phyloP scores from a whole-genome alignment of 257 asterid genomes.

The Handroanthus guayacan region DNA sequence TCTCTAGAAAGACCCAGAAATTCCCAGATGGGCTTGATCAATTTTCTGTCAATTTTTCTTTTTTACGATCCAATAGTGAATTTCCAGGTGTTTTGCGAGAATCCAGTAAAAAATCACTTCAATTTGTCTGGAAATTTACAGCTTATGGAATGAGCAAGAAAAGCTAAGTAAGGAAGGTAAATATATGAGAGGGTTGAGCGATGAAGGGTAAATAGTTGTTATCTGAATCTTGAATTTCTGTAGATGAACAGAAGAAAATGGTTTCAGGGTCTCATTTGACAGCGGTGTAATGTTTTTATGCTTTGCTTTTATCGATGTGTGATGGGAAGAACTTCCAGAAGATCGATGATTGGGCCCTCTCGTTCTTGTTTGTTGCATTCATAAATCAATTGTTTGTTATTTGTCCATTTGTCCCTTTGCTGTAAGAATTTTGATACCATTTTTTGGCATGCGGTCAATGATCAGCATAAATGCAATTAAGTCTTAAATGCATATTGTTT shows the following conservation, averaged over 20 bases:
- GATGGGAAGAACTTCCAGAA: constrained; percentile 31
- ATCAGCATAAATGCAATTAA: neutral
- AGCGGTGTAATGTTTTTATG: neutral
- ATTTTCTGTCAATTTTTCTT: neutral
- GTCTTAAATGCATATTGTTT: no score
- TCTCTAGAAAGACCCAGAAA: constrained; percentile 16
- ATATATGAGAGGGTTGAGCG: constrained; percentile 31
- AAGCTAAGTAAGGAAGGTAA: neutral
- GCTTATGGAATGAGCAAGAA: neutral
- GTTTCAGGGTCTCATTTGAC: constrained; percentile 16
- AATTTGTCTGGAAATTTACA: constrained; percentile 17
- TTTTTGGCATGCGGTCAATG: constrained; percentile 17
- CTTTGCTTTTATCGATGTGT: constrained; percentile 23
- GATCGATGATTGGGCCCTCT: constrained; percentile 36
- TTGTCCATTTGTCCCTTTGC: constrained; percentile 25
- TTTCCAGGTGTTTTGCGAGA: constrained; percentile 16
- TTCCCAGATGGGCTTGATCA: neutral
- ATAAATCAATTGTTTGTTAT: constrained; percentile 6
- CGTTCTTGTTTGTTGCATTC: neutral
- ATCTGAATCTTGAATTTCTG: constrained; percentile 27
- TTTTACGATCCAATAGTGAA: constrained; percentile 5
- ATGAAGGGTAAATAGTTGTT: constrained; percentile 26
- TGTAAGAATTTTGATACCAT: neutral
- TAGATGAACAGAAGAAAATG: constrained; percentile 31
- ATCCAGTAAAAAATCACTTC: neutral